Percentiles rank a stretch among this genome's conserved stretches.
Conservation (phyloP, 345 rosid species). For the Lepidium didymum region DNA sequence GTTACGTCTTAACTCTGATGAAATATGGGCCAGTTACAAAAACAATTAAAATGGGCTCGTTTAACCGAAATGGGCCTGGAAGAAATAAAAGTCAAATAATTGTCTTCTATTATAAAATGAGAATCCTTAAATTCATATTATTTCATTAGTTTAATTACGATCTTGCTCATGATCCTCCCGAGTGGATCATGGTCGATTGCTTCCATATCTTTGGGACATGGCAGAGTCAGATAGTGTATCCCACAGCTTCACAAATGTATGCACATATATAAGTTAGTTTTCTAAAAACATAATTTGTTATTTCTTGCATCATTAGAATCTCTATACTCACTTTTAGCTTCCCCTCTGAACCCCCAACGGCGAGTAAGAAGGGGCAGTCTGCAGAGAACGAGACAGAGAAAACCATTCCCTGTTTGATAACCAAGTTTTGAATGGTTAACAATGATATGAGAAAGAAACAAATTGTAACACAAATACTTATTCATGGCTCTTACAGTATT, state of each 20-base stretch:
- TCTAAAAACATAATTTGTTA: background rate
- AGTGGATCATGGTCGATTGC: slow-evolving; percentile 1
- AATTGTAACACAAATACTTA: background rate
- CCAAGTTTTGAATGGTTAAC: background rate
- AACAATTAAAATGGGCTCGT: too few species aligned
- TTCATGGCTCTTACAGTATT: slow-evolving; percentile 41
- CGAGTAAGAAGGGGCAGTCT: slow-evolving; percentile 63
- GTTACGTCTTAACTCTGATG: too few species aligned
- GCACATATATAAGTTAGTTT: background rate
- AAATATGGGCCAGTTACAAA: too few species aligned
- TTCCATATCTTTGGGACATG: slow-evolving; percentile 40
- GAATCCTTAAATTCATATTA: too few species aligned
- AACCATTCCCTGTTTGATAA: slow-evolving; percentile 46
- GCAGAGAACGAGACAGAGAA: slow-evolving; percentile 71
- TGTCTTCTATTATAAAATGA: too few species aligned
- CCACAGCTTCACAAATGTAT: slow-evolving; percentile 52
- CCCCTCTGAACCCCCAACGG: slow-evolving; percentile 75
- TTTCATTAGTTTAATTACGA: too few species aligned
- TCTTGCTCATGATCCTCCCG: background rate
- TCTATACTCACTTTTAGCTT: slow-evolving; percentile 49
- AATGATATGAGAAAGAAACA: background rate
- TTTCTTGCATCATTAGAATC: background rate
- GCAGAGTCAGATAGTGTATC: slow-evolving; percentile 44
- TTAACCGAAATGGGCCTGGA: too few species aligned
- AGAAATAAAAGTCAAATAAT: too few species aligned